Evolutionary conservation across 2,329 filamentous ascomycete species (phyloP).

Genomic region (Fusarium citri): DNA sequence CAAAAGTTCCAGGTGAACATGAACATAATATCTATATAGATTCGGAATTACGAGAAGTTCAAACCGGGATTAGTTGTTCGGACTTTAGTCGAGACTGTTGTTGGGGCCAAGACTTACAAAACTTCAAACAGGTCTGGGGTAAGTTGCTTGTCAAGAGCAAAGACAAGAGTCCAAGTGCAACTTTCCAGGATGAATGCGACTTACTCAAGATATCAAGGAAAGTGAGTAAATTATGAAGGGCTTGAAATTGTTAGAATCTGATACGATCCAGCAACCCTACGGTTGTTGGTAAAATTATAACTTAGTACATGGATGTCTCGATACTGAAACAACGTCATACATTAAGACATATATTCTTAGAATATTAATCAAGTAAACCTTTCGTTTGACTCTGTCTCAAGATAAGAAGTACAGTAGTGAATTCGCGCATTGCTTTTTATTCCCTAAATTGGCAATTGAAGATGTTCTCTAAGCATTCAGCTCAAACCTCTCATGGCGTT

Average conservation of each 20-base stretch:
- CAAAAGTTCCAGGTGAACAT: background rate
- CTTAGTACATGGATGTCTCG: background rate
- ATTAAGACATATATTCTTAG: background rate
- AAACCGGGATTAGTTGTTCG: background rate
- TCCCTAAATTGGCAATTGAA: background rate
- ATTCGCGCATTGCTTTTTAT: background rate
- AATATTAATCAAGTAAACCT: background rate
- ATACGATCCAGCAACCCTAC: background rate
- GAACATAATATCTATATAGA: background rate
- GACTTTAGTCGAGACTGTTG: background rate
- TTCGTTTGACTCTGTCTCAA: background rate
- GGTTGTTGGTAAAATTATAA: no score
- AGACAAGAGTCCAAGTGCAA: background rate
- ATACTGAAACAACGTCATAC: background rate
- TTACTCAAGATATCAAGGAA: background rate
- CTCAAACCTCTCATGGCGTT: constrained; percentile 14
- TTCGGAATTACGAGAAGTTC: background rate
- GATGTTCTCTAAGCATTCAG: background rate
- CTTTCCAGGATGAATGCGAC: no score
- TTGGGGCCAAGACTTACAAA: no score
- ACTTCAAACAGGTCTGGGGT: background rate
- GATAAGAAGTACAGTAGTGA: no score
- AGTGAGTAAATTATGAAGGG: fast-evolving
- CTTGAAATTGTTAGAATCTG: background rate
- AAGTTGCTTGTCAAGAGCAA: background rate